Base-by-base conservation (phyloP, 2,329 filamentous ascomycete genomes). In the Talaromyces rugulosus region DNA sequence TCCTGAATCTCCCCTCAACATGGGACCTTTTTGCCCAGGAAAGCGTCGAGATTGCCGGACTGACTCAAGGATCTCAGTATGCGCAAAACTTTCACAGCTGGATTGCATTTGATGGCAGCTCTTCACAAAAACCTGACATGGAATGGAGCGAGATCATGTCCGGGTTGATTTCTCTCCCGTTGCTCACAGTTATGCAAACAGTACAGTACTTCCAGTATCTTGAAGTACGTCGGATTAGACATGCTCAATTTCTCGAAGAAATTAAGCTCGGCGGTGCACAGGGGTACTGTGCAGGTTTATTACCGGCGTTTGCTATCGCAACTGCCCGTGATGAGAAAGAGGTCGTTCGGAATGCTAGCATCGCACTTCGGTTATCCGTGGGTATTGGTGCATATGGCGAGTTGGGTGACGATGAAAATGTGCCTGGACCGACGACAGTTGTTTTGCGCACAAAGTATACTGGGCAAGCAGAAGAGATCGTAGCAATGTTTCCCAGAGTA, bases 91-190 rank as follows among this genome's bases (percentile, higher is more conserved):
- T 62, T 18, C 50, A 56, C 33, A 50, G 58, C 11, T 62, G 60
- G 60, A 62, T 62, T 44, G 55, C 34, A 9, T 51, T 50, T n/a
- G 56, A 42, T 30, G 30, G 56, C 4, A 34, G 55, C 23, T 56
- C 56, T 18, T 18, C 47, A 16, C 31, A 54, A 27, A 40, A 53
- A 9, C 30, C 12, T 11, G 31, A 52, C 16, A 52, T 61, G 59
- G 47, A 58, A 59, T 58, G 55, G 55, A 62, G n/a, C 12, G 51
- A 62, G 30, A 62, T 47, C n/a, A 58, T 62, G 60, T 62, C 60
- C 16, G 60, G 60, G 1, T n/a, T 62, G 23, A 58, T 62, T 28
- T 62, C 60, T 2, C 30, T 62, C 1, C 60, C 60, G 1, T 36
- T 62, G 16, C 36, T 62, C 7, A 59, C 56, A 4, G 40, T 59